Evolutionary conservation across 495 filamentous ascomycete genomes (phyloP).

Genomic region (Tuber umbilicatum): DNA sequence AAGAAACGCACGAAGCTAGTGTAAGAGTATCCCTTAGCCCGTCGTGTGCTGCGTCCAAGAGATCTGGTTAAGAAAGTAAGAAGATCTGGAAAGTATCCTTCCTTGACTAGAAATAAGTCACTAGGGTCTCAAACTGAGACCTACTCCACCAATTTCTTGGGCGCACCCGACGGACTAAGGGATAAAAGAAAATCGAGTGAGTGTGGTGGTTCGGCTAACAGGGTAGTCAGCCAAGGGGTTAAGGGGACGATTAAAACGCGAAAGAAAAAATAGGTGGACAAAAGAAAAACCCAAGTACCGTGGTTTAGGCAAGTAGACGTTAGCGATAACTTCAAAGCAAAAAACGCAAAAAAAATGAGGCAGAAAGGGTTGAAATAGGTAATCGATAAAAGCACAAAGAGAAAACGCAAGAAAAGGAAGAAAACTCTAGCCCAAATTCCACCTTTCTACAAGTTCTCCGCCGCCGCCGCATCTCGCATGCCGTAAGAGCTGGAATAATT

Average conservation of each 20-base stretch:
- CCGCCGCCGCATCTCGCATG: background rate
- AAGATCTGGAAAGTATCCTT: too few relatives aligned
- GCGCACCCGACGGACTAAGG: too few relatives aligned
- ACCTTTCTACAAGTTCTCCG: background rate
- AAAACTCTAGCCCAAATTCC: constrained; percentile 11
- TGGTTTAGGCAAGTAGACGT: background rate
- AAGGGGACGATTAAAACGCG: background rate
- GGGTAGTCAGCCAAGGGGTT: background rate
- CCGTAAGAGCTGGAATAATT: too few relatives aligned
- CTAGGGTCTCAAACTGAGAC: too few relatives aligned
- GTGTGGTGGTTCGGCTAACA: constrained; percentile 1
- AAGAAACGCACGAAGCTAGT: constrained; percentile 7
- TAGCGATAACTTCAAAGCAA: background rate
- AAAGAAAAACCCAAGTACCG: background rate
- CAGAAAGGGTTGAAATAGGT: constrained; percentile 9
- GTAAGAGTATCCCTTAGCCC: too few relatives aligned
- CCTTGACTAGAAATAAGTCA: too few relatives aligned
- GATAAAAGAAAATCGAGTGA: constrained; percentile 13
- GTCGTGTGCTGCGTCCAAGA: too few relatives aligned
- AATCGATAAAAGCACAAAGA: constrained; percentile 11
- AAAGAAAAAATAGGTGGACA: background rate
- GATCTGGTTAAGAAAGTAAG: too few relatives aligned
- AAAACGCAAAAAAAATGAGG: background rate
- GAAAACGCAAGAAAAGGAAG: constrained; percentile 18
- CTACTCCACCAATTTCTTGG: too few relatives aligned